Percentiles rank a stretch among this genome's conserved stretches.
Conservation (phyloP, 2,329 filamentous ascomycete species). For the Trichoderma oligosporum region DNA sequence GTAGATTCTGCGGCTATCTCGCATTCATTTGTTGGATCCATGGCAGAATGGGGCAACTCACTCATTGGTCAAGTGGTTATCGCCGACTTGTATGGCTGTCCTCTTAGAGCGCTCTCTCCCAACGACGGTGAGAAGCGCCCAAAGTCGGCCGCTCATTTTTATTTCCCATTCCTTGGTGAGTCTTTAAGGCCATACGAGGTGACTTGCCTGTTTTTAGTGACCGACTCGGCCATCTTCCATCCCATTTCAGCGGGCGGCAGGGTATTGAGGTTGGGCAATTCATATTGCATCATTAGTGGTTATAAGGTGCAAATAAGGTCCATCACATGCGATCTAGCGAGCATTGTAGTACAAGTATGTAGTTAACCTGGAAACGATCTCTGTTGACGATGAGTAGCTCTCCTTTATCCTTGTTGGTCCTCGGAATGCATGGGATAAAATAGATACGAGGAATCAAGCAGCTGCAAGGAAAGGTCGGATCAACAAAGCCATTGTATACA, state of each 20-base stretch:
- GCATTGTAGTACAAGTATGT: too few relatives aligned
- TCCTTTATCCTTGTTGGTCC: not conserved
- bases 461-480: not conserved
- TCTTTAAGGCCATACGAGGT: not conserved
- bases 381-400: not conserved
- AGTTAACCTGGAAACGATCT: not conserved
- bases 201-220: not conserved
- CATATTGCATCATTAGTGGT: slow-evolving; percentile 12
- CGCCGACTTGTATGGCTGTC: not conserved
- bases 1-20: too few relatives aligned
- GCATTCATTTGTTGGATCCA: too few relatives aligned
- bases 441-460: not conserved
- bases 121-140: too few relatives aligned
- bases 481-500: not conserved
- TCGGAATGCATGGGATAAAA: not conserved
- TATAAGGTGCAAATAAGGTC: slow-evolving; percentile 6
- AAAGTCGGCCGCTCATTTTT: too few relatives aligned
- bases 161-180: not conserved
- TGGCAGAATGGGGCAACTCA: too few relatives aligned
- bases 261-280: not conserved
- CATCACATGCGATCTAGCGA: slow-evolving; percentile 17
- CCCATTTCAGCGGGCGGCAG: not conserved
- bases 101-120: too few relatives aligned
- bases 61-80: not conserved
- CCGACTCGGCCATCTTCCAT: slow-evolving; percentile 11